Evolutionary conservation across 371 early-diverging fungal species (phyloP), one percentile per base, ranked within the genome.

Genomic region (Rhizomucor miehei): DNA sequence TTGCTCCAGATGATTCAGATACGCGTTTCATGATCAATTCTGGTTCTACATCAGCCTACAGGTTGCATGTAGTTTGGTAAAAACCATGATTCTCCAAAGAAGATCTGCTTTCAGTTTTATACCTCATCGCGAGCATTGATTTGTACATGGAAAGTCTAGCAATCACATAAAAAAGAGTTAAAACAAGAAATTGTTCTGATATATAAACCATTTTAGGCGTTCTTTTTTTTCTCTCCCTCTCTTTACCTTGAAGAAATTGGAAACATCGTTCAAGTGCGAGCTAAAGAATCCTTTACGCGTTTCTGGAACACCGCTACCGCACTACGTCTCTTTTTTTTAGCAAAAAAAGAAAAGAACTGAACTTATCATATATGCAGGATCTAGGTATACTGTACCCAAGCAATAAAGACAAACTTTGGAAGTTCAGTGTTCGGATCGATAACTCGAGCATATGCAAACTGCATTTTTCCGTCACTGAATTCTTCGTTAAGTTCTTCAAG

Each of bases 261-360:
- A 77, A 8, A 92, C 91, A 57, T 95, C 92, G 41, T 81, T 81
- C 35, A 94, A 65, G 55, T 94, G 94, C 23, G 87, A 78, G 62
- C 86, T 86, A 58, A 92, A 92, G 56, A 92, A 79, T 24, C 90
- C 96, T 75, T 96, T 97, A 65, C 89, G 86, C 34, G 82, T 67
- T 50, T 92, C 94, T 6, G 95, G 95, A 8, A 95, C 97, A 52
- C 96, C 96, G 45, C 89, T 91, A 4, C 97, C 97, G 64, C 95
- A 95, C 90, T 91, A 53, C 16, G 47, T 14, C n/a, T n/a, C n/a
- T n/a, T n/a, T n/a, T n/a, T n/a, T n/a, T n/a, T n/a, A n/a, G n/a
- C n/a, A n/a, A n/a, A 17, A 44, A 38, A 16, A 21, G n/a, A 51
- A 24, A 46, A 44, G 38, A 57, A 21, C 35, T 44, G 20, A 24